Conservation (phyloP, 257 asterid species). For the Lycium ferocissimum region DNA sequence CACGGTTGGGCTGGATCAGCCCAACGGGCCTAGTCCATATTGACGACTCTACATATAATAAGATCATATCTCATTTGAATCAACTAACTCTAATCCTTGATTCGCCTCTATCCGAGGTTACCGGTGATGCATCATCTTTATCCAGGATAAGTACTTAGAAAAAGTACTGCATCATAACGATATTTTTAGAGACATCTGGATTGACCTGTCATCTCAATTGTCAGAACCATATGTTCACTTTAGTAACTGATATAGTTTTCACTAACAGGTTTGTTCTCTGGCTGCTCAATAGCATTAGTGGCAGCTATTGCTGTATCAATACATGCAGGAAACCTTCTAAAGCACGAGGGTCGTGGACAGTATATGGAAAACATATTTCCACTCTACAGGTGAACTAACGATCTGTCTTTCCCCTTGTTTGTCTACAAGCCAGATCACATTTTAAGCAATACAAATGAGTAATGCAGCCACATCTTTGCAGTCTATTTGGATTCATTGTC, state of each 20-base stretch:
- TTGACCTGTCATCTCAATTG: background rate
- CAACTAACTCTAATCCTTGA: background rate
- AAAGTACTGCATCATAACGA: background rate
- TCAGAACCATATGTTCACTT: background rate
- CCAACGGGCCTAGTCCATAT: too few relatives aligned
- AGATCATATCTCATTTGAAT: background rate
- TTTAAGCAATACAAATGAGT: background rate
- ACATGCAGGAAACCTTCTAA: slow-evolving; percentile 60
- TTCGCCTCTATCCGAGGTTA: background rate
- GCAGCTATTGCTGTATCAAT: slow-evolving; percentile 50
- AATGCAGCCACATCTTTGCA: slow-evolving; percentile 37
- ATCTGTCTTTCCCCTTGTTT: background rate
- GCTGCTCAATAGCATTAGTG: slow-evolving; percentile 73
- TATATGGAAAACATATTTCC: slow-evolving; percentile 83
- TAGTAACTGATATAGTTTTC: slow-evolving; percentile 10
- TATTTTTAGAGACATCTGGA: background rate
- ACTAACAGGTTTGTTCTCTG: slow-evolving; percentile 68
- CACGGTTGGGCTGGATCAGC: too few relatives aligned
- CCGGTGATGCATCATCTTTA: background rate
- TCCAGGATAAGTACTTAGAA: background rate
- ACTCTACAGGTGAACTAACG: slow-evolving; percentile 65
- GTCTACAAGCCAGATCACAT: background rate
- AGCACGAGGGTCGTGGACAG: slow-evolving; percentile 43
- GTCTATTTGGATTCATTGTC: slow-evolving; percentile 68
- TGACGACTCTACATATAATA: too few relatives aligned